Conservation (phyloP, 108 stramenopile species). For the Chaetoceros tenuissimus region DNA sequence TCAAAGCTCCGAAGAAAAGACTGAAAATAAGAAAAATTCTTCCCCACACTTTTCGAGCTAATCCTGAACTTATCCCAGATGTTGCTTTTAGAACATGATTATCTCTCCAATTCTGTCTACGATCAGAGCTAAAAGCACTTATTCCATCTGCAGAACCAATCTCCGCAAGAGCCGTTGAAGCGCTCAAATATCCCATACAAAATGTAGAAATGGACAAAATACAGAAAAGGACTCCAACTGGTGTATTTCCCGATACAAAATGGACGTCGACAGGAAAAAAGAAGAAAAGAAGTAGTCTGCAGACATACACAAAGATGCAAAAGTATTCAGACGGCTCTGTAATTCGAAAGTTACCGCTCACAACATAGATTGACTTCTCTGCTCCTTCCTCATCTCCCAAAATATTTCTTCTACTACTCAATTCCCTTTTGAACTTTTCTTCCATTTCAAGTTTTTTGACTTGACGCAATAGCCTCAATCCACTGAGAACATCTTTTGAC, state of each 20-base stretch:
- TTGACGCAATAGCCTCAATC: no score
- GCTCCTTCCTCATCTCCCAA: no score
- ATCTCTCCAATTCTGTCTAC: neutral
- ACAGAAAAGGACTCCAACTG: neutral
- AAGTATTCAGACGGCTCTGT: slow-evolving; percentile 31
- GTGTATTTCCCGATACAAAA: neutral
- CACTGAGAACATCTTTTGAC: no score
- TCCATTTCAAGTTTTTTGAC: no score
- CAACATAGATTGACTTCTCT: slow-evolving; percentile 30
- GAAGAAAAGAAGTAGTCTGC: slow-evolving; percentile 41
- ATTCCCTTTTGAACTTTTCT: no score
- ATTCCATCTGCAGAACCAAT: neutral
- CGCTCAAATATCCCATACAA: neutral
- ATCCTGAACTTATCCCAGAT: neutral
- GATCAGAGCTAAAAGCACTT: neutral
- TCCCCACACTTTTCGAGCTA: neutral
- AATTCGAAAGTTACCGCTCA: slow-evolving; percentile 34
- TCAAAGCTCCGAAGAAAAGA: neutral
- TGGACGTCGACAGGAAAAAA: no score
- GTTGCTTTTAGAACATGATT: neutral
- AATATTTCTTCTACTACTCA: no score
- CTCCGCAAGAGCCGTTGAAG: slow-evolving; percentile 1
- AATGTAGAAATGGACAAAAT: neutral
- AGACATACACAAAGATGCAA: slow-evolving; percentile 24
- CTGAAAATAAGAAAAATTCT: neutral